Evolutionary conservation across 2,329 filamentous ascomycete genomes (phyloP), one percentile per base, ranked within the genome.

Genomic region (Claviceps arundinis): DNA sequence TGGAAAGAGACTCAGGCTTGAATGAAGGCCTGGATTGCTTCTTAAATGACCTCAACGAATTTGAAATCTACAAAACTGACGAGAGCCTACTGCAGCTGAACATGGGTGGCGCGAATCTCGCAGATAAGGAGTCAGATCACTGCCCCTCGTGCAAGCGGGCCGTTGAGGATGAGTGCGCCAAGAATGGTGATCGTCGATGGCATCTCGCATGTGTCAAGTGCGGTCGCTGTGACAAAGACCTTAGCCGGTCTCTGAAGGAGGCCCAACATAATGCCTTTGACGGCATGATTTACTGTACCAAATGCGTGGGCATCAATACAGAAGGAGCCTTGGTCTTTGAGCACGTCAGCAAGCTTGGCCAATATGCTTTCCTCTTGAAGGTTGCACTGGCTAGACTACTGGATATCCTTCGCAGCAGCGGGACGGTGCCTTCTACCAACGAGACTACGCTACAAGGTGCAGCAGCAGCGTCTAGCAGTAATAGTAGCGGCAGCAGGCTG

Each of bases 131-230:
- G 60, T 90, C 87, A 3, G 93, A 98, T 66, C 86, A 93, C 56
- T 98, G 93, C 64, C 75, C 78, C 4, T 70, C 79, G 24, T 98
- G 93, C 68, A 79, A 82, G 55, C 85, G 89, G 58, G 87, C 93
- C 9, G 91, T 98, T 52, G 93, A 98, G 64, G 91, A 97, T 64
- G 91, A 94, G 65, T 98, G 93, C 65, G 81, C 87, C 55, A 82
- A 84, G 60, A 75, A 77, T 56, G 83, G 81, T 44, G 82, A 91
- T 54, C 78, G 79, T 64, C 81, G 90, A 58, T 95, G 91, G 82
- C 93, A 98, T 65, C 71, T 88, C 46, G 77, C 78, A 46, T 96
- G 94, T 67, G 77, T 95, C 55, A 83, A 78, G 51, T 98, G 93
- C 66, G 75, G 80, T 46, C 79, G 78, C 52, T 82, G 78, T 57